phyloP scores from a whole-genome alignment of 306 rosid species.

The Inga laurina region DNA sequence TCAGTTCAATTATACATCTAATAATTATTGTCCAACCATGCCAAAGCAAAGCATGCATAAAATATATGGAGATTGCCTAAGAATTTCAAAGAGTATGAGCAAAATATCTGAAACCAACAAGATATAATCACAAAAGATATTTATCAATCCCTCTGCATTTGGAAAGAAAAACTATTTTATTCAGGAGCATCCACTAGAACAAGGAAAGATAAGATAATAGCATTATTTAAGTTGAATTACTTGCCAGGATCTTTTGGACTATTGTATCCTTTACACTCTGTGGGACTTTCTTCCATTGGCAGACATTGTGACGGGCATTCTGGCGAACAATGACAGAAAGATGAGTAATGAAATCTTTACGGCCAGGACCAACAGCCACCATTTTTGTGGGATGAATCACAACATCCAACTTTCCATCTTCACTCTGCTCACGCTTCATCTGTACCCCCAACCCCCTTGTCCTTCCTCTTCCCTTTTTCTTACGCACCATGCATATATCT shows the following conservation, averaged over 20 bases:
- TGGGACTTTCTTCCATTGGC: slow-evolving; percentile 41
- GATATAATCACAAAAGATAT: background rate
- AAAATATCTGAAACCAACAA: background rate
- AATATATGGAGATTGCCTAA: too few species aligned
- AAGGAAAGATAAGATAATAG: background rate
- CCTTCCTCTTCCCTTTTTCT: slow-evolving; percentile 38
- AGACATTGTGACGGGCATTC: slow-evolving; percentile 38
- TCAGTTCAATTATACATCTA: too few species aligned
- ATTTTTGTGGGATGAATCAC: slow-evolving; percentile 41
- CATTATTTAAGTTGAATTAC: slow-evolving; percentile 29
- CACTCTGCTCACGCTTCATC: slow-evolving; percentile 42
- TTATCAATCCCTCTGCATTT: background rate
- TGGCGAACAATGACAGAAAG: slow-evolving; percentile 46
- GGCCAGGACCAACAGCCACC: slow-evolving; percentile 52
- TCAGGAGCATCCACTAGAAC: background rate
- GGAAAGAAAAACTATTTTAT: background rate
- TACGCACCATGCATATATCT: slow-evolving; percentile 21
- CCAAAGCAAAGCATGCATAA: too few species aligned
- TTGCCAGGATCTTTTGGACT: slow-evolving; percentile 40
- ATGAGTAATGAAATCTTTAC: slow-evolving; percentile 45
- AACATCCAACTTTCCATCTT: slow-evolving; percentile 52
- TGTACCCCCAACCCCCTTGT: slow-evolving; percentile 34
- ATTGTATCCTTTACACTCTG: slow-evolving; percentile 35
- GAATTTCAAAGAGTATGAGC: background rate
- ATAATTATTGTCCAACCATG: too few species aligned